A percentile compares a stretch with the other conserved stretches of the same genome.
Evolutionary conservation across 1,139 yeast genomes (phyloP).

Genomic region (Yamadazyma triangularis): DNA sequence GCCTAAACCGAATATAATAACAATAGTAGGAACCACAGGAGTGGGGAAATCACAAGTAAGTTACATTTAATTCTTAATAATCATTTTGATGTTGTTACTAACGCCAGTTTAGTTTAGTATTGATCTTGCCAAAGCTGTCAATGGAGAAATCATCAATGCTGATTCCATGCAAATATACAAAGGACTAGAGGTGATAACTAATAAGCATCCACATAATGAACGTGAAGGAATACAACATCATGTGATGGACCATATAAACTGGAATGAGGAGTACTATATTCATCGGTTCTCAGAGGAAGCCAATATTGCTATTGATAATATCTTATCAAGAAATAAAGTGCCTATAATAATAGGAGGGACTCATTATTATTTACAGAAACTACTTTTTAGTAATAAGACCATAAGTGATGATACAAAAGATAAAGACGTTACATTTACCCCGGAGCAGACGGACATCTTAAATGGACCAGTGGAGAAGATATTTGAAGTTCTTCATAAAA

Average conservation of each 20-base stretch:
- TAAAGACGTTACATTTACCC: slow-evolving; percentile 21
- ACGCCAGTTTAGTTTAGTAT: slow-evolving; percentile 57
- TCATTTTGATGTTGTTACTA: neutral
- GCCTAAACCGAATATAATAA: slow-evolving; percentile 44
- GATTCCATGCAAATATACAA: slow-evolving; percentile 95
- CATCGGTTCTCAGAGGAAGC: slow-evolving; percentile 81
- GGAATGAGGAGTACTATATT: slow-evolving; percentile 82
- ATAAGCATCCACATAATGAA: slow-evolving; percentile 83
- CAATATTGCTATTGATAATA: slow-evolving; percentile 48
- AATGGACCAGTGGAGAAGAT: slow-evolving; percentile 54
- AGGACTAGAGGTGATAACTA: slow-evolving; percentile 72
- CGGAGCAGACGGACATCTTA: slow-evolving; percentile 44
- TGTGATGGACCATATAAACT: slow-evolving; percentile 75
- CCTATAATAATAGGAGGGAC: slow-evolving; percentile 97
- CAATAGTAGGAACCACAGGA: slow-evolving; percentile 94
- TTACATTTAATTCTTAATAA: slow-evolving; percentile 1
- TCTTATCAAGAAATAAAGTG: slow-evolving; percentile 65
- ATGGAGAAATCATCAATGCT: slow-evolving; percentile 91
- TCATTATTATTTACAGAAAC: slow-evolving; percentile 80
- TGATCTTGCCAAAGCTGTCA: slow-evolving; percentile 68
- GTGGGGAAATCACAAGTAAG: slow-evolving; percentile 90
- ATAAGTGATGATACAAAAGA: slow-evolving; percentile 22
- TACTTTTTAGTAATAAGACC: slow-evolving; percentile 68
- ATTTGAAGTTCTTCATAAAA: slow-evolving; percentile 39
- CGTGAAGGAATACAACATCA: slow-evolving; percentile 76